Conservation (phyloP, 805 yeast genomes). For the Yarrowia deformans region DNA sequence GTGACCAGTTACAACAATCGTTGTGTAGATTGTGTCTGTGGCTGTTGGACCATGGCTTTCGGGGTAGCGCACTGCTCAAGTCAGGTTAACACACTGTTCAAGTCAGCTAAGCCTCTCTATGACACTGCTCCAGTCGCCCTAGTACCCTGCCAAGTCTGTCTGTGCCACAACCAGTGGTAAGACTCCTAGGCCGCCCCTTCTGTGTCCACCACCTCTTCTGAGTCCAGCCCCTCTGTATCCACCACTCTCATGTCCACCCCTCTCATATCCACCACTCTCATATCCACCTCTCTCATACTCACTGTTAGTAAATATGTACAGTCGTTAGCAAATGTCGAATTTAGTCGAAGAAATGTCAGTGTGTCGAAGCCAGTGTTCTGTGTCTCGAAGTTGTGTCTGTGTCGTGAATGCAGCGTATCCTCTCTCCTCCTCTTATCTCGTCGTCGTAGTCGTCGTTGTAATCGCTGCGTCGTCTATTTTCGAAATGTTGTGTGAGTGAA, state of each 20-base stretch:
- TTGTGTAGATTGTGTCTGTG: no score
- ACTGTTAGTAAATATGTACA: conserved; percentile 32
- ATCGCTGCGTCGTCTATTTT: neutral
- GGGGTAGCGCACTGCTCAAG: no score
- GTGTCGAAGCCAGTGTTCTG: neutral
- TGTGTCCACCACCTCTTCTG: no score
- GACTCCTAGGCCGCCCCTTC: no score
- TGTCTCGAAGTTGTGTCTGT: neutral
- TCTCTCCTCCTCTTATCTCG: neutral
- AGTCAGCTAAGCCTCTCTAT: no score
- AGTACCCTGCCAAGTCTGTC: no score
- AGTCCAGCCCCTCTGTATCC: neutral
- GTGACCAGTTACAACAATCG: no score
- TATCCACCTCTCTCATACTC: neutral
- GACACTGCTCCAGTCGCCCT: no score
- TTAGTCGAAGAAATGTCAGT: neutral
- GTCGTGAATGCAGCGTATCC: neutral
- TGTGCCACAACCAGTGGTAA: no score
- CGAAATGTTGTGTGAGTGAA: no score
- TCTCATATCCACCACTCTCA: conserved; percentile 6
- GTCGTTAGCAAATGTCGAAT: conserved; percentile 3
- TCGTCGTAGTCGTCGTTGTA: neutral
- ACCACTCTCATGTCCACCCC: neutral
- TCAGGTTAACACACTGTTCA: no score
- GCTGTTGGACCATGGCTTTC: no score